Percentiles rank a stretch among this genome's conserved stretches.
phyloP scores from a whole-genome alignment of 75 land plant genomes.

The Cryptomeria japonica region DNA sequence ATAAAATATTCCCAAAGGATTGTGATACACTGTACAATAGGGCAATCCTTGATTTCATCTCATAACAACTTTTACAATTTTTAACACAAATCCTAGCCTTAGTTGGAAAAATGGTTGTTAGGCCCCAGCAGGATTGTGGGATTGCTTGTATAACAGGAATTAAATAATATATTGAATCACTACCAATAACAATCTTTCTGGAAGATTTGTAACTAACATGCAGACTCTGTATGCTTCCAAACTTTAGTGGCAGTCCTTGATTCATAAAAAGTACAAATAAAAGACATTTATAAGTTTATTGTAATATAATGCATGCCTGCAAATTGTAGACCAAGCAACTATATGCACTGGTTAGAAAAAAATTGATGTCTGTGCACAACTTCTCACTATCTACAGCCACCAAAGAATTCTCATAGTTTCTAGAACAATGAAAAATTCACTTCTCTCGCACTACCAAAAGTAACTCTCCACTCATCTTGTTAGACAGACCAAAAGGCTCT shows the following conservation, averaged over 20 bases:
- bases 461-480: no score
- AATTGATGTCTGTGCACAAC: no score
- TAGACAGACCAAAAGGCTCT: no score
- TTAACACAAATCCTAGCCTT: not conserved
- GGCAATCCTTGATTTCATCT: not conserved
- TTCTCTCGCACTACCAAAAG: no score
- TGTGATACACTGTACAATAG: not conserved
- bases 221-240: not conserved
- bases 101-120: not conserved
- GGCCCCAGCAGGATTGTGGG: not conserved
- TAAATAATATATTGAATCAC: not conserved
- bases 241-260: not conserved
- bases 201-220: not conserved
- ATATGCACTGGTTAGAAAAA: no score
- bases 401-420: no score
- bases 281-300: not conserved
- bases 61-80: not conserved
- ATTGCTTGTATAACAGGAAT: not conserved
- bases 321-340: no score
- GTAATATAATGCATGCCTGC: conserved; percentile 5
- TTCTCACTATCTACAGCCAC: no score
- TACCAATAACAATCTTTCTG: not conserved
- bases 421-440: no score
- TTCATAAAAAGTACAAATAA: not conserved
- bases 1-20: not conserved